phyloP scores from a whole-genome alignment of 345 rosid genomes.

The Murraya paniculata region DNA sequence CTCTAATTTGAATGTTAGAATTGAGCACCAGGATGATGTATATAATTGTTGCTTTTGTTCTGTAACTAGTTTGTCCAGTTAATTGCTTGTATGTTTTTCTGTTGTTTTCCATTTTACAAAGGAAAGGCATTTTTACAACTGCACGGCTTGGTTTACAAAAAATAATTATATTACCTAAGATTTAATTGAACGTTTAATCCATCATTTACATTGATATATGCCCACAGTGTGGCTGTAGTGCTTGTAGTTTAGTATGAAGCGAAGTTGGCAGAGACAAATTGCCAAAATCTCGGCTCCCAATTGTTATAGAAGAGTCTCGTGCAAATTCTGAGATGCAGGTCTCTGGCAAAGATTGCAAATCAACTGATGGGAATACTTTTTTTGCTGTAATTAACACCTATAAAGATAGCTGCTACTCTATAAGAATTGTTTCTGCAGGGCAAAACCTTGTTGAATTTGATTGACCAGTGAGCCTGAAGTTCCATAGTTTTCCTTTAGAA shows the following conservation, averaged over 20 bases:
- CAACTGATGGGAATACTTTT: background rate
- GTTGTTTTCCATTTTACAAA: background rate
- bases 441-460: conserved; percentile 59
- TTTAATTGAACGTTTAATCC: background rate
- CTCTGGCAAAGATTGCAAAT: background rate
- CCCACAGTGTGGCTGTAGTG: background rate
- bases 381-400: background rate
- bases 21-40: background rate
- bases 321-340: background rate
- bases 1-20: background rate
- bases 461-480: conserved; percentile 46
- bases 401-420: conserved; percentile 20
- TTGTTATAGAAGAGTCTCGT: background rate
- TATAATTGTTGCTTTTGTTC: background rate
- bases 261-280: background rate
- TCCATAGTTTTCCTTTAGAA: conserved; percentile 74
- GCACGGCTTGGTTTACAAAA: background rate
- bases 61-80: background rate
- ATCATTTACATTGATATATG: background rate
- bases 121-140: background rate
- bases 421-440: conserved; percentile 20
- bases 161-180: background rate
- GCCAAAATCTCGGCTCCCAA: background rate
- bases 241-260: background rate
- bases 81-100: background rate